Base-by-base conservation (phyloP, 2,329 filamentous ascomycete species). In the Huntiella savannae region DNA sequence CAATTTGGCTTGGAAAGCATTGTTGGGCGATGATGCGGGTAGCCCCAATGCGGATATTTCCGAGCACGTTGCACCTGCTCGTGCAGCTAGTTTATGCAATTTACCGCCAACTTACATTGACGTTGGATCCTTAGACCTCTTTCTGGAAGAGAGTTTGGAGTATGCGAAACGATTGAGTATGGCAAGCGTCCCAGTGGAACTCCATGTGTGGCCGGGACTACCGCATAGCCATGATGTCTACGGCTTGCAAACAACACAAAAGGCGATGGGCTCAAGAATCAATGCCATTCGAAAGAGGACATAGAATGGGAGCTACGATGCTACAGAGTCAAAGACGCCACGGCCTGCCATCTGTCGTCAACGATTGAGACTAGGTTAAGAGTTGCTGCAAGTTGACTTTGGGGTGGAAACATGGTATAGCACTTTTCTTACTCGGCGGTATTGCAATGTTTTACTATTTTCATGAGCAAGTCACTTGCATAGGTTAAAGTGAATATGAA, bases 201-300 rank as follows among this genome's bases (percentile, higher is more conserved):
- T 65, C 5, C 63, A 65, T 43, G 34, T 65, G 38, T 66, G 63
- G 51, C 55, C 57, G 1, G 64, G 63, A 1, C 45, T 66, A 28
- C 60, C 60, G 3, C 63, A 67, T 50, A 33, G 40, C 16, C 48
- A 49, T 37, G 48, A 49, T 34, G 43, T 49, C 10, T 49, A 46
- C 8, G 48, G 48, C 1, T 40, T 45, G 32, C 13, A 45, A 12
- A 49, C 44, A 4, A 49, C 48, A 3, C 37, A 45, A 17, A 45
- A 45, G 5, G 41, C 48, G 4, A 46, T 49, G 48, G 48, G 48
- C 5, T 43, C 40, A 8, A 43, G 48, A 13, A 28, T 46, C 16
- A 32, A 34, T 17, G 44, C 48, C 4, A 40, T 49, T n/a, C 38
- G 22, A 32, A 43, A 37, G 44, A n/a, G 33, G 2, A 28, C 5